phyloP scores from a whole-genome alignment of 2,329 filamentous ascomycete genomes.

The Keithomyces neogunnii region DNA sequence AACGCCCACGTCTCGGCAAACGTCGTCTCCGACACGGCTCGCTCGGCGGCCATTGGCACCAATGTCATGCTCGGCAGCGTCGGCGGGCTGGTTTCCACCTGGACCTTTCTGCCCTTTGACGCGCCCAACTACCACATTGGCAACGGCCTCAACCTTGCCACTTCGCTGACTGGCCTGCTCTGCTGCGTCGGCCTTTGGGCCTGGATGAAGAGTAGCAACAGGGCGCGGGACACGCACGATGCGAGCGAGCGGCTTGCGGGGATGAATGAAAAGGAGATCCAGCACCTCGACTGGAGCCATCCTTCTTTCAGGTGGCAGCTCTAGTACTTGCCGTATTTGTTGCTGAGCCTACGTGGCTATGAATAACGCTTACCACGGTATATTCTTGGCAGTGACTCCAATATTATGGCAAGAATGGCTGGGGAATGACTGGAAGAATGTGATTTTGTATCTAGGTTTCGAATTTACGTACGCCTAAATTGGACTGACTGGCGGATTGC shows the following conservation, averaged over 20 bases:
- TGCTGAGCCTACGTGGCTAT: too few relatives aligned
- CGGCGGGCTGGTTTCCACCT: constrained; percentile 58
- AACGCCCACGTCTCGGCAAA: constrained; percentile 63
- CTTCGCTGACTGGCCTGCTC: constrained; percentile 41
- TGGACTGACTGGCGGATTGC: too few relatives aligned
- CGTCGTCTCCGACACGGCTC: constrained; percentile 61
- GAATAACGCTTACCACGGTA: too few relatives aligned
- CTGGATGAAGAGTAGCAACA: constrained; percentile 59
- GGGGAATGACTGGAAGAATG: too few relatives aligned
- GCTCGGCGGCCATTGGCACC: constrained; percentile 56
- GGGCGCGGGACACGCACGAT: constrained; percentile 16
- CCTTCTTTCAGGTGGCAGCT: constrained; percentile 52
- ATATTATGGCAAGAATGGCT: too few relatives aligned
- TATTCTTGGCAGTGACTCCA: too few relatives aligned
- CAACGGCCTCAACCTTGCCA: constrained; percentile 62
- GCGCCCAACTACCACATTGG: constrained; percentile 60
- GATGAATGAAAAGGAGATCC: constrained; percentile 41
- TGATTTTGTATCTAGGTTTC: too few relatives aligned
- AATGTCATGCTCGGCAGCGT: constrained; percentile 65
- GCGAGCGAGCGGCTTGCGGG: constrained; percentile 40
- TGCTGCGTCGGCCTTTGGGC: constrained; percentile 35
- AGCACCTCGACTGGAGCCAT: constrained; percentile 59
- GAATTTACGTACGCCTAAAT: too few relatives aligned
- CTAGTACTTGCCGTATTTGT: too few relatives aligned
- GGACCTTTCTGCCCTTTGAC: constrained; percentile 56